These are phyloP conservation scores for Schoenoplectus tabernaemontani DNA, from an alignment of 202 grass and related monocot genomes.

Conservation along the genomic window DNA sequence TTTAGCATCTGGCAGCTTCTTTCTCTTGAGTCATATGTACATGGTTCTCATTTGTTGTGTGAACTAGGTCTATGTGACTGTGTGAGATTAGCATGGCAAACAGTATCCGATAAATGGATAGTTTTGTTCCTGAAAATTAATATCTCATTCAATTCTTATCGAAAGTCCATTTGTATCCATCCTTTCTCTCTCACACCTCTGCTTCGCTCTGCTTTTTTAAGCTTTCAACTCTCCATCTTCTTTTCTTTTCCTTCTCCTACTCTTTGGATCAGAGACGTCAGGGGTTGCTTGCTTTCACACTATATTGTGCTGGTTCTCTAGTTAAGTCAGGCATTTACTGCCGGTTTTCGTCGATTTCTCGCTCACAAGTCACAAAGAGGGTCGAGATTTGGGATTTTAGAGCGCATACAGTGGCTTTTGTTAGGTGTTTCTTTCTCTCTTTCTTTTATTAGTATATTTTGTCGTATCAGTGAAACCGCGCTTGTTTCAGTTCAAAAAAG, in stretches of 20 bases:
- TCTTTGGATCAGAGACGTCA: slow-evolving; percentile 3
- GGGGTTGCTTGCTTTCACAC: slow-evolving; percentile 11
- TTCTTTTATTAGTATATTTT: not conserved
- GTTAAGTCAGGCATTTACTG: slow-evolving; percentile 1
- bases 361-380: not conserved
- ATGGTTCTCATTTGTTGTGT: not conserved
- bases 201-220: not conserved
- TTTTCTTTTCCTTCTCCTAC: not conserved
- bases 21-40: not conserved
- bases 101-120: slow-evolving; percentile 17
- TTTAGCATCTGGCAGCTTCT: too few relatives aligned
- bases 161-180: slow-evolving; percentile 9
- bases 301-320: slow-evolving; percentile 4
- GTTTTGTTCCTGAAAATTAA: slow-evolving; percentile 14
- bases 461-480: not conserved
- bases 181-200: slow-evolving; percentile 2
- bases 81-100: not conserved
- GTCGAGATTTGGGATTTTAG: not conserved
- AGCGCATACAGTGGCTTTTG: not conserved
- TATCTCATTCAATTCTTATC: slow-evolving; percentile 23
- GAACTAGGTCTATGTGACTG: not conserved
- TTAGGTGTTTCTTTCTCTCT: not conserved
- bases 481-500: too few relatives aligned
- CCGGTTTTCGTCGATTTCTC: slow-evolving; percentile 4
- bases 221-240: slow-evolving; percentile 5